Evolutionary conservation across 208 protist genomes (phyloP).

Genomic region (Trypanosoma congolense): DNA sequence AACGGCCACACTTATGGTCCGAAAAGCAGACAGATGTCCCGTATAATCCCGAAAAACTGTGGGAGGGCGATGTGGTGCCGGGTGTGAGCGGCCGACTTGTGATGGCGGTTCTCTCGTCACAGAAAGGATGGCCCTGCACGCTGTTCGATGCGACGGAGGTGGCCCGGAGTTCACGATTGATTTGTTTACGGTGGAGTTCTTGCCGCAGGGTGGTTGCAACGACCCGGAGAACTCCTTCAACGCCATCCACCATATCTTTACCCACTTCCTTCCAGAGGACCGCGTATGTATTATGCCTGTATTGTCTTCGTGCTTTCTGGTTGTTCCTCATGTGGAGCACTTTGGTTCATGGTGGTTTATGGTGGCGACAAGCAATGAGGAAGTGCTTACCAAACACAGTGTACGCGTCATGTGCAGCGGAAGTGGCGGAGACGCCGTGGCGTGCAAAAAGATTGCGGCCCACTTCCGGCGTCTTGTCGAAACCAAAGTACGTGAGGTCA

Average conservation of each 20-base stretch:
- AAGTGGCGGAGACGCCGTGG: conserved; percentile 13
- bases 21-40: too few species aligned
- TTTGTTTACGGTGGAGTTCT: conserved; percentile 68
- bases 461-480: conserved; percentile 48
- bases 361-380: conserved; percentile 29
- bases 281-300: conserved; percentile 62
- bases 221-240: conserved; percentile 46
- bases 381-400: neutral
- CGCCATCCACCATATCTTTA: conserved; percentile 57
- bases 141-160: too few species aligned
- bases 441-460: conserved; percentile 21
- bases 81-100: too few species aligned
- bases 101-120: too few species aligned
- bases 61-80: too few species aligned
- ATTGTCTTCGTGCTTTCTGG: conserved; percentile 32
- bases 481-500: conserved; percentile 67
- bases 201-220: conserved; percentile 52
- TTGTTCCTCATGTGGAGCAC: conserved; percentile 40
- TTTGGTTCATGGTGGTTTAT: conserved; percentile 62
- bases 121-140: too few species aligned
- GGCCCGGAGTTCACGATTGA: conserved; percentile 33
- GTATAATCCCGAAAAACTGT: too few species aligned
- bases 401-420: conserved; percentile 39
- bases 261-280: conserved; percentile 67
- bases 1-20: too few species aligned